Evolutionary conservation across 257 asterid genomes (phyloP), one percentile per base, ranked within the genome.

Genomic region (Fraxinus cuspidata): DNA sequence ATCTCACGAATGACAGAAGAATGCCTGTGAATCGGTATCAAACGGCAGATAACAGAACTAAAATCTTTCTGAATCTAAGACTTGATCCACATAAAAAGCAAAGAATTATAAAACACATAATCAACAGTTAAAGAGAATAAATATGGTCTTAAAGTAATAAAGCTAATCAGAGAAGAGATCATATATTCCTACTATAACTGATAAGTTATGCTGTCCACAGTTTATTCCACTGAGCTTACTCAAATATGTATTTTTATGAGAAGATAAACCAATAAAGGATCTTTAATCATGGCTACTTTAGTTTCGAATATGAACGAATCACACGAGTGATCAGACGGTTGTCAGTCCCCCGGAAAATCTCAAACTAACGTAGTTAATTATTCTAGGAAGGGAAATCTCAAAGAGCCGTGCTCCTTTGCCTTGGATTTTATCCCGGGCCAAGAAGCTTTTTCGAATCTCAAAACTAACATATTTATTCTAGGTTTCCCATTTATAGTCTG

Each of bases 171-270:
- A 34, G 74, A 60, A 66, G 18, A 27, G 60, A 66, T 10, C 51
- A 74, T 64, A 44, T 31, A 70, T 35, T 53, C 66, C 74, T 72
- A 70, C 53, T 79, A 70, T 68, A 71, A 51, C 64, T 29, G 28
- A 70, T 28, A 58, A 56, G 38, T 42, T 84, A 78, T 82, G 69
- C 58, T 72, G 76, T 81, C 78, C 77, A 71, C 69, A 75, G 76
- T 72, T 88, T 83, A 83, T 86, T 84, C 86, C 75, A 81, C 75
- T 76, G 38, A 83, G 77, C 86, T 81, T 84, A 86, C 90, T 83
- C 84, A 74, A 75, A 78, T 56, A 74, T 84, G 74, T 72, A 81
- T 32, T 56, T 31, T 65, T 83, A 78, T 72, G 35, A 75, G 49
- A 72, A 34, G 28, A 79, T 80, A 12, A 66, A 77, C 71, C 29